Base-by-base conservation (phyloP, 2,329 filamentous ascomycete species). In the Aspergillus ochraceus region DNA sequence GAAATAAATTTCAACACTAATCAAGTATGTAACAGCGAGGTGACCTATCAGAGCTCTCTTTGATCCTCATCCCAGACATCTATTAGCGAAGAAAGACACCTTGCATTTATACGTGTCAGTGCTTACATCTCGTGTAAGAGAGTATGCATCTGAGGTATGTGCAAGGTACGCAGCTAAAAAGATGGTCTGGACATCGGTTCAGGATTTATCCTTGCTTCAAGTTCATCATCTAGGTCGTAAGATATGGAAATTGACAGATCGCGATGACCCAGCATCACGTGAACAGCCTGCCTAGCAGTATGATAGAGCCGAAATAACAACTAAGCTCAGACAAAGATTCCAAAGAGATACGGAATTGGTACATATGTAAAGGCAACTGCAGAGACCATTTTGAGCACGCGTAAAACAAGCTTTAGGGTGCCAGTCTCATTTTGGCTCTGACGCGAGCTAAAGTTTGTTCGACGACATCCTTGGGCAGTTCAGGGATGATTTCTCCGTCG, bases 21-120 rank as follows among this genome's bases (percentile, higher is more conserved):
- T 29, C 26, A 29, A 9, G 6, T 9, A 29, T 8, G 26, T 29
- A 29, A 9, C 9, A 9, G 6, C 5, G 17, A 42, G 14, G 17
- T 39, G 59, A 60, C 70, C 71, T 68, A 74, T 77, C 75, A 76
- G 75, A 75, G 75, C 75, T 77, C 75, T 77, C 75, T 77, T 77
- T 76, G 70, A 66, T 66, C 68, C 57, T 76, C 74, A 76, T 65
- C 64, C 51, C 50, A 22, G 19, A 54, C 57, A 63, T 29, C 22
- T 45, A 46, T 39, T 50, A 47, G 46, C 55, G 56, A 55, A 42
- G 14, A 12, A 42, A 42, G 36, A 52, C 36, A 32, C 47, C 51
- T n/a, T 42, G 6, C 29, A 49, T 24, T 32, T 55, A 39, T 50
- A 29, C 29, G 14, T 20, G 20, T 39, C 55, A 64, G 70, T 71